Percentiles rank a stretch among this genome's conserved stretches.
Evolutionary conservation across 805 yeast genomes (phyloP).

Genomic region (Saturnispora besseyi): DNA sequence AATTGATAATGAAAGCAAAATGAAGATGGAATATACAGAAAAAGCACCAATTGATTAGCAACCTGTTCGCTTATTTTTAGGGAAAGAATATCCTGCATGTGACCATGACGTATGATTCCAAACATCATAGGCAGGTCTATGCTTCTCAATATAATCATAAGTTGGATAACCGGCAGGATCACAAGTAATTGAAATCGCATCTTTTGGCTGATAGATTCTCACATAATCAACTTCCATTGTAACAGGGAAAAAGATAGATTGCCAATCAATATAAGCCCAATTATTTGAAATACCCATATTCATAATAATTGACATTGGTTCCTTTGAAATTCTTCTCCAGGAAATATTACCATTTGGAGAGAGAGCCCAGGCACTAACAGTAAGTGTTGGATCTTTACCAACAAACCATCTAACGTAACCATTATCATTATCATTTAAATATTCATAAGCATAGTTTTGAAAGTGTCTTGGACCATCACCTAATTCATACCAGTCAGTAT

Average conservation of each 20-base stretch:
- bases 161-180: slow-evolving; percentile 87
- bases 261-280: slow-evolving; percentile 95
- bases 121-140: slow-evolving; percentile 59
- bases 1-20: background rate
- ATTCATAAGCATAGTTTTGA: slow-evolving; percentile 76
- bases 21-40: background rate
- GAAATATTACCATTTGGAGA: slow-evolving; percentile 89
- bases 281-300: slow-evolving; percentile 85
- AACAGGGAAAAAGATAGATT: slow-evolving; percentile 66
- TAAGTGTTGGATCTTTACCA: slow-evolving; percentile 70
- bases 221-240: slow-evolving; percentile 75
- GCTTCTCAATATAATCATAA: slow-evolving; percentile 65
- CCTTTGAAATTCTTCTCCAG: slow-evolving; percentile 73
- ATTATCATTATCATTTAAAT: slow-evolving; percentile 52
- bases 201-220: slow-evolving; percentile 81
- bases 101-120: slow-evolving; percentile 68
- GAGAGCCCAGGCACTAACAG: slow-evolving; percentile 63
- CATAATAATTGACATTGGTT: slow-evolving; percentile 85
- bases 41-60: background rate
- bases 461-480: slow-evolving; percentile 43
- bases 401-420: slow-evolving; percentile 86
- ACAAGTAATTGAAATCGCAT: slow-evolving; percentile 56
- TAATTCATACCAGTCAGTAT: slow-evolving; percentile 71
- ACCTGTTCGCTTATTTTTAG: slow-evolving; percentile 38
- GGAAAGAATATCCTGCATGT: slow-evolving; percentile 61